phyloP scores from a whole-genome alignment of 768 basidiomycete genomes.

The Calocera viscosa region DNA sequence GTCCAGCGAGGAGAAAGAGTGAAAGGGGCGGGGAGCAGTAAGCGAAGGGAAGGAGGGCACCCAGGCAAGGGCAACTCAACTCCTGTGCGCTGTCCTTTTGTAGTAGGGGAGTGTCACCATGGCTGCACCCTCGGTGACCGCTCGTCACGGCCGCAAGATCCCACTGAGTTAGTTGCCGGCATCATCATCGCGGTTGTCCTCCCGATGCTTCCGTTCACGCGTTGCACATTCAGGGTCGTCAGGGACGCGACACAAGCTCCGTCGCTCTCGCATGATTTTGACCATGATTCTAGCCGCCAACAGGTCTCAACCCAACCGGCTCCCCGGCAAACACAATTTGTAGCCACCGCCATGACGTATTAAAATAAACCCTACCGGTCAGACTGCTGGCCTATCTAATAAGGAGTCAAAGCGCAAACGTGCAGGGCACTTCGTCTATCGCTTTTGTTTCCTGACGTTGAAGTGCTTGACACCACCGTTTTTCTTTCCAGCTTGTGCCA shows the following conservation, averaged over 20 bases:
- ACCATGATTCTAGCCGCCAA: background rate
- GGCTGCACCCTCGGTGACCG: background rate
- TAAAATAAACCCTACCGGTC: too few species aligned
- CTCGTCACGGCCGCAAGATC: background rate
- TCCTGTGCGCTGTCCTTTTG: background rate
- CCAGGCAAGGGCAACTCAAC: background rate
- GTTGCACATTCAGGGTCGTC: background rate
- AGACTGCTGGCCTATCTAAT: too few species aligned
- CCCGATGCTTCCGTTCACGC: background rate
- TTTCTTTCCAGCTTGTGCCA: constrained; percentile 67
- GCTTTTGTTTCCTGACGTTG: constrained; percentile 14
- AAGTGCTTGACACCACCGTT: constrained; percentile 34
- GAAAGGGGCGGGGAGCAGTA: background rate
- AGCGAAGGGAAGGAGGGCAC: background rate
- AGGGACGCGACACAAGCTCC: background rate
- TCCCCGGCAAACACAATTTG: too few species aligned
- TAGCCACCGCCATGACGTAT: too few species aligned
- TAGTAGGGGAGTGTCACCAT: background rate
- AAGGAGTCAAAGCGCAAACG: too few species aligned
- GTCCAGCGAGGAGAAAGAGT: constrained; percentile 4
- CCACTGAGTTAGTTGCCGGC: too few species aligned
- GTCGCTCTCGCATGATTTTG: background rate
- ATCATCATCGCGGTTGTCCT: background rate
- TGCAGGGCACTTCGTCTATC: too few species aligned
- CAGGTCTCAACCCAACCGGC: too few species aligned